These are phyloP conservation scores for Suhomyces pyralidae DNA, from an alignment of 805 yeast genomes.

Conservation along the genomic window DNA sequence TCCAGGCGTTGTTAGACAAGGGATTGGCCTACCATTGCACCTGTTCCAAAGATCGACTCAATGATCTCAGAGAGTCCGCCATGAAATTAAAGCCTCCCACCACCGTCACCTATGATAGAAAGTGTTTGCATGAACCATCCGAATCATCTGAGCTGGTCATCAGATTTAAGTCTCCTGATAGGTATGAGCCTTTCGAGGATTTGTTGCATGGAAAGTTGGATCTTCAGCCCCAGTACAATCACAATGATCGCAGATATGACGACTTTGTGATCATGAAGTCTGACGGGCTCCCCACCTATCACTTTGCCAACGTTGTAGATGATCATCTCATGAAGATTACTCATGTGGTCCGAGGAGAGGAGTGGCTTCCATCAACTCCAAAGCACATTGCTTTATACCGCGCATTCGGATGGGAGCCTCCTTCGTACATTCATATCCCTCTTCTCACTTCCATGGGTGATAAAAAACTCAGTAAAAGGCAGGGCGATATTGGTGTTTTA, in stretches of 20 bases:
- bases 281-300: slow-evolving; percentile 96
- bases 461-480: slow-evolving; percentile 81
- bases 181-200: slow-evolving; percentile 67
- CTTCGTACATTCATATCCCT: slow-evolving; percentile 86
- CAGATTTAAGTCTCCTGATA: slow-evolving; percentile 72
- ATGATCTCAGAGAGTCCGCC: slow-evolving; percentile 67
- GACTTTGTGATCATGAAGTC: slow-evolving; percentile 88
- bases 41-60: slow-evolving; percentile 78
- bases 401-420: slow-evolving; percentile 84
- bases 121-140: slow-evolving; percentile 52
- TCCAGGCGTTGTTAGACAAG: slow-evolving; percentile 50
- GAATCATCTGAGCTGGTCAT: slow-evolving; percentile 39
- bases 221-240: slow-evolving; percentile 76
- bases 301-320: slow-evolving; percentile 92
- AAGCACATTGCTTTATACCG: slow-evolving; percentile 84
- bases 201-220: slow-evolving; percentile 73
- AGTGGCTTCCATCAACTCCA: slow-evolving; percentile 96
- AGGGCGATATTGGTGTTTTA: slow-evolving; percentile 74
- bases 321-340: slow-evolving; percentile 91
- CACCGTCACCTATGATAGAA: slow-evolving; percentile 85
- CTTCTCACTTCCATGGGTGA: slow-evolving; percentile 68
- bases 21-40: slow-evolving; percentile 85
- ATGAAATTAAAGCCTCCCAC: slow-evolving; percentile 79
- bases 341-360: slow-evolving; percentile 96
- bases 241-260: slow-evolving; percentile 71